phyloP scores from a whole-genome alignment of 768 basidiomycete species.

The Termitomyces bulborhizus region DNA sequence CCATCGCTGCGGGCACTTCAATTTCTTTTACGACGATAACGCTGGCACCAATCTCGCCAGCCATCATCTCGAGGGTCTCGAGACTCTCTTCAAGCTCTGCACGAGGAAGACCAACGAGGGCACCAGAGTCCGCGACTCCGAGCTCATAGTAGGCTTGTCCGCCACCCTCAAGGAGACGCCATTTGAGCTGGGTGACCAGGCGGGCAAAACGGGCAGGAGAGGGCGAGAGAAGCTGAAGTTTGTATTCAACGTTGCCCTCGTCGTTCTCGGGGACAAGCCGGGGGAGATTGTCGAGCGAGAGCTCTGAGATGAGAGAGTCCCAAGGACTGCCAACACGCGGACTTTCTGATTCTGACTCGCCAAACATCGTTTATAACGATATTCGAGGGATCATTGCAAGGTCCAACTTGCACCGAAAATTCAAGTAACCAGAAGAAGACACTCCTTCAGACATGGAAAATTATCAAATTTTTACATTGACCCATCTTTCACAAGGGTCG shows the following conservation, averaged over 20 bases:
- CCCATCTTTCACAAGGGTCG: slow-evolving; percentile 20
- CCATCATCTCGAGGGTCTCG: slow-evolving; percentile 90
- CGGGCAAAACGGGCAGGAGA: slow-evolving; percentile 70
- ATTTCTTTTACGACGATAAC: slow-evolving; percentile 90
- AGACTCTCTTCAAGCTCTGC: slow-evolving; percentile 75
- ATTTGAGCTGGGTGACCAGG: slow-evolving; percentile 93
- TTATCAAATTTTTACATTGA: too few relatives aligned
- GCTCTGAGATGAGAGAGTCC: slow-evolving; percentile 53
- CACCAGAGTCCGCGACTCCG: slow-evolving; percentile 82
- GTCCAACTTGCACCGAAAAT: too few relatives aligned
- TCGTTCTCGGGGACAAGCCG: slow-evolving; percentile 75
- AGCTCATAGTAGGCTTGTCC: slow-evolving; percentile 83
- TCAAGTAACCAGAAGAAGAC: too few relatives aligned
- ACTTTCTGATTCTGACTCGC: slow-evolving; percentile 77
- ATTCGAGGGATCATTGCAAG: too few relatives aligned
- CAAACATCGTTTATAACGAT: slow-evolving; percentile 49
- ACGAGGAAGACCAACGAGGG: slow-evolving; percentile 72
- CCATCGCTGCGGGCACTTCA: slow-evolving; percentile 58
- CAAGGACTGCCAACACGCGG: slow-evolving; percentile 77
- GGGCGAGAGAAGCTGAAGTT: slow-evolving; percentile 81
- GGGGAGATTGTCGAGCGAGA: slow-evolving; percentile 38
- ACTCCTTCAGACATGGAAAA: too few relatives aligned
- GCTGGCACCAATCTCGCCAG: slow-evolving; percentile 86
- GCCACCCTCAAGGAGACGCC: slow-evolving; percentile 83
- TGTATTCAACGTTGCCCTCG: slow-evolving; percentile 91